These are phyloP conservation scores for Vanderwaltozyma tropicalis DNA, from an alignment of 805 yeast species.

Conservation along the genomic window DNA sequence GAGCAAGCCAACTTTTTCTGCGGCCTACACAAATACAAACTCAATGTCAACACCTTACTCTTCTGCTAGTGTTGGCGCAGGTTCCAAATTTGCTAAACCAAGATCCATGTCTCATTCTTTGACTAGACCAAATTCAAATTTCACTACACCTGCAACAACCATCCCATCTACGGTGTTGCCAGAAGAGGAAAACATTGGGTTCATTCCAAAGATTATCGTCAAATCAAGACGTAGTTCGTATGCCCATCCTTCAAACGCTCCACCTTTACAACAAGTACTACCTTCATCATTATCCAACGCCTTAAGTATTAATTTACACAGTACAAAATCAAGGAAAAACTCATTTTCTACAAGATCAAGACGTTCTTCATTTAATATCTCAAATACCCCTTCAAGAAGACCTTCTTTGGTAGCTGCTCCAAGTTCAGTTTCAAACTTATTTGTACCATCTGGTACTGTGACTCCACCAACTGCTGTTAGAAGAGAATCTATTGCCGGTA, in stretches of 20 bases:
- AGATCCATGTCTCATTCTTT: conserved; percentile 24
- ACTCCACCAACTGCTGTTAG: conserved; percentile 5
- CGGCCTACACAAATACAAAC: conserved; percentile 3
- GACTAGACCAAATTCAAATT: conserved; percentile 8
- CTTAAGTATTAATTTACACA: conserved; percentile 16
- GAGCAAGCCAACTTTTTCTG: background rate
- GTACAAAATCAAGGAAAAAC: conserved; percentile 25
- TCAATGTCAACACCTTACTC: background rate
- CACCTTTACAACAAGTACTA: conserved; percentile 4
- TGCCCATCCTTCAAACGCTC: conserved; percentile 8
- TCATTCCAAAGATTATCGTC: conserved; percentile 28
- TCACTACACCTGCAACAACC: background rate
- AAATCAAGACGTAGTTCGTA: conserved; percentile 26
- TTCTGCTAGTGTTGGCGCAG: background rate
- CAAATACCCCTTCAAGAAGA: conserved; percentile 20
- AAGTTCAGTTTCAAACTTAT: conserved; percentile 11
- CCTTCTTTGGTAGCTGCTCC: conserved; percentile 22
- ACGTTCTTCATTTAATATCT: conserved; percentile 24
- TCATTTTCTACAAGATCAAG: conserved; percentile 24
- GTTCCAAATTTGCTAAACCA: conserved; percentile 11
- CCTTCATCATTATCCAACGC: conserved; percentile 9
- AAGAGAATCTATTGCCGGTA: conserved; percentile 22
- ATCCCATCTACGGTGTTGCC: background rate
- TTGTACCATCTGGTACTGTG: conserved; percentile 2
- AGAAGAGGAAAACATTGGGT: conserved; percentile 25